phyloP scores from a whole-genome alignment of 805 yeast genomes.

The Clavispora santaluciae region DNA sequence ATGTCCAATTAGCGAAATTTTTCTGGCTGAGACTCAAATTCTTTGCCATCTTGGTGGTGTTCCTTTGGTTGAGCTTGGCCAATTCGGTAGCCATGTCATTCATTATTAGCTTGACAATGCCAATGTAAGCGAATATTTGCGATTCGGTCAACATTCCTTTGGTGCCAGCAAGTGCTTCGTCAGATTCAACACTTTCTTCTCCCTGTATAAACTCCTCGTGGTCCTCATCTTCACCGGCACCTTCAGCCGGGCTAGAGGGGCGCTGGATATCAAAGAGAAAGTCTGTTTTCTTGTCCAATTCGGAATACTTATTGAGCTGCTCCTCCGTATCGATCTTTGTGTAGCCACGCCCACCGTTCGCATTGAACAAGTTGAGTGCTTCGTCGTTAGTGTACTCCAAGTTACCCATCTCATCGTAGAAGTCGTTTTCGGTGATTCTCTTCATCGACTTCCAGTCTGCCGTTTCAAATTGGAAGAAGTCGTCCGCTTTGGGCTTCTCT shows the following conservation, averaged over 20 bases:
- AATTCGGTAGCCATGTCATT: slow-evolving; percentile 81
- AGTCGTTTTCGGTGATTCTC: slow-evolving; percentile 68
- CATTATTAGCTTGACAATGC: slow-evolving; percentile 68
- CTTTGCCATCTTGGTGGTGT: slow-evolving; percentile 52
- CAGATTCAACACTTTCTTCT: slow-evolving; percentile 44
- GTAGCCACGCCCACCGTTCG: slow-evolving; percentile 59
- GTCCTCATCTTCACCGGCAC: slow-evolving; percentile 20
- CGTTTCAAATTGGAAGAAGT: slow-evolving; percentile 37
- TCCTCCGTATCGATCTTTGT: slow-evolving; percentile 85
- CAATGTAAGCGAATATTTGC: slow-evolving; percentile 89
- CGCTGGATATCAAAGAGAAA: slow-evolving; percentile 37
- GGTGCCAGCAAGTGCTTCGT: slow-evolving; percentile 73
- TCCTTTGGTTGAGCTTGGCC: slow-evolving; percentile 51
- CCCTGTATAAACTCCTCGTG: slow-evolving; percentile 29
- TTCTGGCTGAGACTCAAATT: slow-evolving; percentile 65
- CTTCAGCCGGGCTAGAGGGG: slow-evolving; percentile 16
- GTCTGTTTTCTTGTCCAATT: slow-evolving; percentile 48
- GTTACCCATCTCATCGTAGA: slow-evolving; percentile 78
- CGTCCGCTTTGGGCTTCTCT: slow-evolving; percentile 17
- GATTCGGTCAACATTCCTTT: slow-evolving; percentile 74
- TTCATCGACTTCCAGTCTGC: slow-evolving; percentile 83
- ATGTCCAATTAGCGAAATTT: slow-evolving; percentile 81
- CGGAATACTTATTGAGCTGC: slow-evolving; percentile 68
- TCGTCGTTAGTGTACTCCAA: slow-evolving; percentile 39
- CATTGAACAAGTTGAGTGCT: slow-evolving; percentile 26